Evolutionary conservation across 352 stramenopile genomes (phyloP).

Genomic region (Stephanocyclus meneghinianus): DNA sequence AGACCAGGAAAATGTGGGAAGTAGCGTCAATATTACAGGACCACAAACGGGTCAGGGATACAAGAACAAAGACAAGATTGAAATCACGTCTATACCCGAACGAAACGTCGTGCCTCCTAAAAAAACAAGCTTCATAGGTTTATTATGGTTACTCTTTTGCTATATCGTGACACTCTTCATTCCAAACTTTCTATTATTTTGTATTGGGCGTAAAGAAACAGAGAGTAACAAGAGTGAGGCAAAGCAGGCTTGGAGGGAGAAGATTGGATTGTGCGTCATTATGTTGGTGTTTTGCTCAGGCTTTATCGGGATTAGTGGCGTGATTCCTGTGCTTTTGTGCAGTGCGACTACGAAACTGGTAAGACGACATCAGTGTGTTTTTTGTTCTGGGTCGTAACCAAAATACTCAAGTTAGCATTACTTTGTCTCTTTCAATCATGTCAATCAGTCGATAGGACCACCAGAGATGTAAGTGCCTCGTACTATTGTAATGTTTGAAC

Average conservation of each 20-base stretch:
- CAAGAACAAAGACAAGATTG: conserved; percentile 34
- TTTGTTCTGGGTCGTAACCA: conserved; percentile 7
- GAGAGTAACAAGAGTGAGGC: conserved; percentile 33
- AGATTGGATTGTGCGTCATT: conserved; percentile 58
- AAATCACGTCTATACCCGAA: conserved; percentile 45
- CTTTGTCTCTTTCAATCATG: no score
- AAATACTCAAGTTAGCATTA: no score
- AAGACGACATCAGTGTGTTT: background rate
- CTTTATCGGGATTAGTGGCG: conserved; percentile 58
- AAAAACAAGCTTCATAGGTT: conserved; percentile 13
- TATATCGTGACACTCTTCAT: conserved; percentile 35
- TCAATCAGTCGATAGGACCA: no score
- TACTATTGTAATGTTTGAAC: background rate
- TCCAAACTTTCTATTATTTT: conserved; percentile 32
- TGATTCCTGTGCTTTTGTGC: conserved; percentile 53
- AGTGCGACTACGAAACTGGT: conserved; percentile 43
- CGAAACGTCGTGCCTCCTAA: conserved; percentile 27
- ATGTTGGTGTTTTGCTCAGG: conserved; percentile 44
- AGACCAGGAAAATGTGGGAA: no score
- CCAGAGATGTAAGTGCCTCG: no score
- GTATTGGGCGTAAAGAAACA: conserved; percentile 27
- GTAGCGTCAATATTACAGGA: conserved; percentile 8
- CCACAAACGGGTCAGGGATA: background rate
- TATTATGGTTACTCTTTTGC: conserved; percentile 31
- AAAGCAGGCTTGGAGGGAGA: conserved; percentile 73